Conservation (phyloP, 2,329 filamentous ascomycete genomes). For the Neonectria sp. region DNA sequence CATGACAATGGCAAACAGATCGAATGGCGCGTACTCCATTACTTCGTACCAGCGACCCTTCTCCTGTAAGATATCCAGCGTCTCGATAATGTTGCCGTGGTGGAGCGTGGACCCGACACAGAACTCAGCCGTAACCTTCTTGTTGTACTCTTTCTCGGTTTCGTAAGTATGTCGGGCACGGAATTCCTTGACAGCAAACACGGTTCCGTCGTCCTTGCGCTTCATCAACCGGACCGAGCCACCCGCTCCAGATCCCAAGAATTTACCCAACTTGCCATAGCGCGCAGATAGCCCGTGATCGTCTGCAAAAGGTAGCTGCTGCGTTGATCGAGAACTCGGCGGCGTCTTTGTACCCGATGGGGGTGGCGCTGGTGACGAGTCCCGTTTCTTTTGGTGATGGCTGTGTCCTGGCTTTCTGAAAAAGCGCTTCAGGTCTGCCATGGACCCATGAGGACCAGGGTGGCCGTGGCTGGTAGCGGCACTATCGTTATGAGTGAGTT, state of each 20-base stretch:
- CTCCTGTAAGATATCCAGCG: slow-evolving; percentile 95
- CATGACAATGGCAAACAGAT: slow-evolving; percentile 99
- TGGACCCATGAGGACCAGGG: slow-evolving; percentile 76
- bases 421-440: slow-evolving; percentile 97
- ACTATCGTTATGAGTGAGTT: slow-evolving; percentile 48
- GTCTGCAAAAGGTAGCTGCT: slow-evolving; percentile 90
- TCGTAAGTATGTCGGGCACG: slow-evolving; percentile 93
- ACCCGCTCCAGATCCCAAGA: slow-evolving; percentile 93
- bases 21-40: slow-evolving; percentile 98
- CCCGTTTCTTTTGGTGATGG: slow-evolving; percentile 83
- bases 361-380: slow-evolving; percentile 73
- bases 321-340: slow-evolving; percentile 62
- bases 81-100: slow-evolving; percentile 98
- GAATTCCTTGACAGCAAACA: slow-evolving; percentile 99
- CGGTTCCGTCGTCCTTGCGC: slow-evolving; percentile 90
- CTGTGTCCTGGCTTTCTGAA: slow-evolving; percentile 83
- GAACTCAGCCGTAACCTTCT: slow-evolving; percentile 98
- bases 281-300: slow-evolving; percentile 92
- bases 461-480: slow-evolving; percentile 40
- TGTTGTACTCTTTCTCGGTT: slow-evolving; percentile 94
- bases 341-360: slow-evolving; percentile 65
- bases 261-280: slow-evolving; percentile 96
- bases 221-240: slow-evolving; percentile 96
- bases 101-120: slow-evolving; percentile 97
- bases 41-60: slow-evolving; percentile 97